Conservation (phyloP, 2,329 filamentous ascomycete genomes). For the Aspergillus sp. region DNA sequence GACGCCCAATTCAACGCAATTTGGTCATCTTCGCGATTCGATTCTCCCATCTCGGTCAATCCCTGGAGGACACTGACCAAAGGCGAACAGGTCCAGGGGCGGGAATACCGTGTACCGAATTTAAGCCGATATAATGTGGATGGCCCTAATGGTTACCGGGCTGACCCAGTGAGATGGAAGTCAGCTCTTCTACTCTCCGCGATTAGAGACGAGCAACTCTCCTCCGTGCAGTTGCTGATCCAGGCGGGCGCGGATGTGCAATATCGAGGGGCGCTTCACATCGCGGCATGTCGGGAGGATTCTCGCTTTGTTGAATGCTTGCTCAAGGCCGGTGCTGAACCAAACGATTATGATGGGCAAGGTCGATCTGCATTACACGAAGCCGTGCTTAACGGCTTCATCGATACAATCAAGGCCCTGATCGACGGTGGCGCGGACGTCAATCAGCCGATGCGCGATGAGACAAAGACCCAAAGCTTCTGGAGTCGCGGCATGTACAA, state of each 20-base stretch:
- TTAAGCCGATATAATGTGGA: neutral
- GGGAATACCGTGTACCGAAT: neutral
- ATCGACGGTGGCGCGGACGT: conserved; percentile 3
- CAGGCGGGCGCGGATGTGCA: conserved; percentile 5
- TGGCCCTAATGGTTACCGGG: neutral
- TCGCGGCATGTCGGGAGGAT: neutral
- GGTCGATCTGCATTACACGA: conserved; percentile 4
- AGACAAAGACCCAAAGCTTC: no score
- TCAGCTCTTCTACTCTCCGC: conserved; percentile 1
- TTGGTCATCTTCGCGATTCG: neutral
- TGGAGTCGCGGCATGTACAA: neutral
- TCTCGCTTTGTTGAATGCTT: neutral
- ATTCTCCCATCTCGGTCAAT: neutral
- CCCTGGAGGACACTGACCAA: conserved; percentile 8
- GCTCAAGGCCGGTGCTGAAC: neutral
- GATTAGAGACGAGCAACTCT: conserved; percentile 2
- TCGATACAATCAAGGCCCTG: neutral
- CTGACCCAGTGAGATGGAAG: neutral
- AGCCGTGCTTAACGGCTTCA: conserved; percentile 3
- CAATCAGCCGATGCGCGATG: neutral
- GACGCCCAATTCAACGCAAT: conserved; percentile 8
- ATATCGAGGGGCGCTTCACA: neutral
- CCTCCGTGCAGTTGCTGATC: neutral
- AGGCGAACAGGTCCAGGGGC: neutral
- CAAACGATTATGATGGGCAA: neutral